Conservation (phyloP, 2,329 filamentous ascomycete species). For the Lomentospora prolificans region DNA sequence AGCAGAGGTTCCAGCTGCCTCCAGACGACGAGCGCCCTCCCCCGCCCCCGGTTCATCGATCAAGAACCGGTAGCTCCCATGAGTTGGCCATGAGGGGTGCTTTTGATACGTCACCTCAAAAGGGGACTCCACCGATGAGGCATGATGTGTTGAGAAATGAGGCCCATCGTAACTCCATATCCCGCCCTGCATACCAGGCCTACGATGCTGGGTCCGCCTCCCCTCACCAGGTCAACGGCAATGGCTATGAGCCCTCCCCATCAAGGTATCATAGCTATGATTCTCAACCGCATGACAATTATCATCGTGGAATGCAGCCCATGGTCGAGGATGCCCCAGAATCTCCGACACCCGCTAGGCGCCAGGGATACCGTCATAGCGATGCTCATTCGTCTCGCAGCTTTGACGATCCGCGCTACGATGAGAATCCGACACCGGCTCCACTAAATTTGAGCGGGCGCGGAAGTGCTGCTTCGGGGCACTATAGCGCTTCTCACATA, state of each 20-base stretch:
- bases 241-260: slow-evolving; percentile 25
- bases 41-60: slow-evolving; percentile 46
- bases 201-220: slow-evolving; percentile 29
- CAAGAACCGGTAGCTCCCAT: slow-evolving; percentile 12
- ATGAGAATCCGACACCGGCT: slow-evolving; percentile 30
- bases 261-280: slow-evolving; percentile 44
- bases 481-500: slow-evolving; percentile 14
- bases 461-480: slow-evolving; percentile 18
- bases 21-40: slow-evolving; percentile 39
- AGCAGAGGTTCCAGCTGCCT: slow-evolving; percentile 15
- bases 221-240: not conserved
- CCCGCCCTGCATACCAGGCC: slow-evolving; percentile 41
- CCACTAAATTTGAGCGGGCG: slow-evolving; percentile 33
- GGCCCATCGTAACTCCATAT: slow-evolving; percentile 42
- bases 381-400: not conserved
- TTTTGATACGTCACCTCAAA: slow-evolving; percentile 31
- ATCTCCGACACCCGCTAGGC: slow-evolving; percentile 18
- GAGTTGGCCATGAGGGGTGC: slow-evolving; percentile 13
- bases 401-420: slow-evolving; percentile 29
- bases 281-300: slow-evolving; percentile 28
- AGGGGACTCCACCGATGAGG: slow-evolving; percentile 39
- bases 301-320: slow-evolving; percentile 46
- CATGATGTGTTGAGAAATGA: slow-evolving; percentile 49
- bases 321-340: slow-evolving; percentile 57
- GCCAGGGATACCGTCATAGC: not conserved